Evolutionary conservation across 2,329 filamentous ascomycete genomes (phyloP).

Genomic region (Phialophora tarda): DNA sequence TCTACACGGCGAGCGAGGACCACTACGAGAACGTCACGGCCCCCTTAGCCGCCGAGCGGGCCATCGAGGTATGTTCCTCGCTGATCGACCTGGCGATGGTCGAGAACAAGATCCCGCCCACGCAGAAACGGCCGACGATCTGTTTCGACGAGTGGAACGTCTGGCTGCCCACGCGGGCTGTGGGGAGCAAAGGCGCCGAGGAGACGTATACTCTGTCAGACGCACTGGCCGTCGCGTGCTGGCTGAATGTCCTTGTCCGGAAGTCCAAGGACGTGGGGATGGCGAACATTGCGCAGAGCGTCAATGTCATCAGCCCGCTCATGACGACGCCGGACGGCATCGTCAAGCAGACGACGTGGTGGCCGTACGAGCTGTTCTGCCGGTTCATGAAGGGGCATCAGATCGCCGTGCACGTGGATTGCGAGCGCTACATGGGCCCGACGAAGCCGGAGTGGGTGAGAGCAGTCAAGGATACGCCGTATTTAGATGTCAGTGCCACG

Average conservation of each 20-base stretch:
- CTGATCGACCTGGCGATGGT: slow-evolving; percentile 78
- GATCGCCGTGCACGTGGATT: slow-evolving; percentile 68
- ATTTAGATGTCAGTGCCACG: slow-evolving; percentile 52
- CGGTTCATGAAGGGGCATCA: slow-evolving; percentile 76
- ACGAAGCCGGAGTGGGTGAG: slow-evolving; percentile 49
- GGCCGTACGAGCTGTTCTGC: slow-evolving; percentile 72
- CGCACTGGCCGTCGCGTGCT: slow-evolving; percentile 74
- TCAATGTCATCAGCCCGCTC: slow-evolving; percentile 78
- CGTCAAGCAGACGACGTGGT: slow-evolving; percentile 75
- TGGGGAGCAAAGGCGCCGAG: slow-evolving; percentile 73
- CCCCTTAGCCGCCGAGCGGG: slow-evolving; percentile 72
- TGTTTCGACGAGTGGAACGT: slow-evolving; percentile 89
- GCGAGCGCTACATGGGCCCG: slow-evolving; percentile 67
- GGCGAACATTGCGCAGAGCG: slow-evolving; percentile 77
- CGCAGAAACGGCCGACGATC: slow-evolving; percentile 69
- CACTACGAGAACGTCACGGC: slow-evolving; percentile 64
- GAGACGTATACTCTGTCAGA: slow-evolving; percentile 77
- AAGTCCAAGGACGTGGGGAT: slow-evolving; percentile 74
- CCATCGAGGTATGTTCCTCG: slow-evolving; percentile 71
- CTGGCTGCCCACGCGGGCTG: slow-evolving; percentile 74
- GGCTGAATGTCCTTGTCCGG: slow-evolving; percentile 77
- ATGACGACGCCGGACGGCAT: slow-evolving; percentile 72
- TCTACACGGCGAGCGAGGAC: slow-evolving; percentile 69
- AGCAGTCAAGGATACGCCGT: slow-evolving; percentile 68
- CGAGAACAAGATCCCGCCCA: slow-evolving; percentile 59